Base-by-base conservation (phyloP, 345 rosid species). In the Gossypium australe region DNA sequence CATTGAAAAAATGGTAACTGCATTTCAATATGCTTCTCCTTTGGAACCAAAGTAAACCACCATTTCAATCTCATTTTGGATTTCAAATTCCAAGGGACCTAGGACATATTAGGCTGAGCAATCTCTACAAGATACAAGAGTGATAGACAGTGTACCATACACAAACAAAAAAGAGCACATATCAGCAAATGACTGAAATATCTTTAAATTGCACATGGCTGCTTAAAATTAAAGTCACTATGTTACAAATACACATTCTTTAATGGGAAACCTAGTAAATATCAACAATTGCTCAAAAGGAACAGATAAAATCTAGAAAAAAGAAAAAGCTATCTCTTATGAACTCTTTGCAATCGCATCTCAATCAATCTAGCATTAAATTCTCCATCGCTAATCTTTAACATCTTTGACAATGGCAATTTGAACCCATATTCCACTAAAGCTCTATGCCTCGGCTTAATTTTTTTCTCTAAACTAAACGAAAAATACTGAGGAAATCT, bases 401-500 rank as follows among this genome's bases (percentile, higher is more conserved):
- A 78, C 97, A 92, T 92, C 70, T 87, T 83, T 18, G 87, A 81
- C 84, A 94, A 74, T 0, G 94, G 90, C 79, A 90, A 79, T 75
- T 74, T 74, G 1, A 90, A 71, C 43, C 94, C 88, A 74, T 79
- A 84, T 80, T 86, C 84, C 27, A 75, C 83, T 80, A 94, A 76
- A 88, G 86, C 80, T 65, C 81, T 80, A 83, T 90, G 88, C 67
- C 98, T 84, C 1, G 97, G 97, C 82, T 81, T 91, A 44, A 94
- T 94, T 90, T 87, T 94, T 80, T 85, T 77, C 78, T 92, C 98
- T 79, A 94, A 86, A 80, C 98, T 94, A 80, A 90, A 94, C 0
- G 91, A 88, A 74, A 94, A 94, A 51, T 81, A 94, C 88, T 90
- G 97, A n/a, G 98, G 97, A 76, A 94, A 94, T 59, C 79, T 78